Evolutionary conservation across 176 grass and related monocot species (phyloP).

Genomic region (Calamus simplicifolius): DNA sequence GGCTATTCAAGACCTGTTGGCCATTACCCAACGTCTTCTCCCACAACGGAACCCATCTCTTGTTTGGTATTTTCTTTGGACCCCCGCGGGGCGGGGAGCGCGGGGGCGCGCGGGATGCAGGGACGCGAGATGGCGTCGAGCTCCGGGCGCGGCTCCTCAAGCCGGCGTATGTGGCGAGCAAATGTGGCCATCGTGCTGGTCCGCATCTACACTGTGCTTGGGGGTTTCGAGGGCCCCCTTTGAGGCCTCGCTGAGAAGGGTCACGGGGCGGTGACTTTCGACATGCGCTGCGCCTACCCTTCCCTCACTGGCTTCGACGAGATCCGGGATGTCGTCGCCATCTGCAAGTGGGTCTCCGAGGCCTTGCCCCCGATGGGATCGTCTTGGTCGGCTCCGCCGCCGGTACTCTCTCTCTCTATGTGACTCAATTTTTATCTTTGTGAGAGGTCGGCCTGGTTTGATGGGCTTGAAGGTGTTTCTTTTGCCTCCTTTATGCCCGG

Average conservation of each 20-base stretch:
- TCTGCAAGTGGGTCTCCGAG: constrained; percentile 74
- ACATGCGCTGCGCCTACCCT: constrained; percentile 78
- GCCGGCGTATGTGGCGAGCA: constrained; percentile 23
- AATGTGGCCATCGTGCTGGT: constrained; percentile 73
- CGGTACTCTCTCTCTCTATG: constrained; percentile 19
- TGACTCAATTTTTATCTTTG: no score
- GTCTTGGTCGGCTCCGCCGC: constrained; percentile 74
- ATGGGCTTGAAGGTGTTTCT: no score
- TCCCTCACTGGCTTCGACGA: constrained; percentile 68
- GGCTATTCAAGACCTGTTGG: no score
- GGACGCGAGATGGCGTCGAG: constrained; percentile 62
- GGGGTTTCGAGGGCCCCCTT: constrained; percentile 78
- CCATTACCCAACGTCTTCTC: no score
- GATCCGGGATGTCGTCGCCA: constrained; percentile 64
- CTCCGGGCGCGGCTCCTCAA: constrained; percentile 68
- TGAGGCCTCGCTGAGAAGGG: constrained; percentile 56
- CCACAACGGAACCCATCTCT: no score
- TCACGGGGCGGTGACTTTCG: constrained; percentile 63
- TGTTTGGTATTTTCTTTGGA: no score
- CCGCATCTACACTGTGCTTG: constrained; percentile 75
- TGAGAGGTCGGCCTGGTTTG: no score
- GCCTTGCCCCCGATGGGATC: constrained; percentile 48
- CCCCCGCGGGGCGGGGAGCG: no score
- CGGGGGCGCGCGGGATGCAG: constrained; percentile 38
- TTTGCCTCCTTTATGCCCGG: no score